Evolutionary conservation across 2,329 filamentous ascomycete species (phyloP).

Genomic region (Aulographum hederae): DNA sequence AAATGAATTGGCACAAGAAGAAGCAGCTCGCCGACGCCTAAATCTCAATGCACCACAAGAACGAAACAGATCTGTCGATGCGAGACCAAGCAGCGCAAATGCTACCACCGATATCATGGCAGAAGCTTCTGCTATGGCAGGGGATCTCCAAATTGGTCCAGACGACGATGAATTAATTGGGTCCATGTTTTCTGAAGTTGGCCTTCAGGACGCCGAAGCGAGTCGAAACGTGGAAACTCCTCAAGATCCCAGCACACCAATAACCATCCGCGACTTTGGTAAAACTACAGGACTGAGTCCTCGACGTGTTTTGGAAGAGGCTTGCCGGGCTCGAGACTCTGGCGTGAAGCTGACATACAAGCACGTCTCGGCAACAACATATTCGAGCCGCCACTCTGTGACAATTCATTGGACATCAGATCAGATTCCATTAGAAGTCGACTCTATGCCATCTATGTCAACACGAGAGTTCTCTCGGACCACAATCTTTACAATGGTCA

Average conservation of each 20-base stretch:
- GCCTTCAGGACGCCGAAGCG: conserved; percentile 21
- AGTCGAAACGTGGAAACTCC: conserved; percentile 4
- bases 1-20: background rate
- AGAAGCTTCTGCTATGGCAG: too few species aligned
- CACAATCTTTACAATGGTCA: conserved; percentile 55
- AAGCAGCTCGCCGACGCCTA: background rate
- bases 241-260: conserved; percentile 18
- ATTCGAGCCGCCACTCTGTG: conserved; percentile 58
- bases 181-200: conserved; percentile 5
- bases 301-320: conserved; percentile 61
- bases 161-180: conserved; percentile 3
- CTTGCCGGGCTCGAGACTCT: conserved; percentile 68
- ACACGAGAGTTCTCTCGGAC: too few species aligned
- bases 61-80: too few species aligned
- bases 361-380: conserved; percentile 53
- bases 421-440: conserved; percentile 16
- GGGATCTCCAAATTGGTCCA: too few species aligned
- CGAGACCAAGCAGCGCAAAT: too few species aligned
- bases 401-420: conserved; percentile 41
- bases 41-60: background rate
- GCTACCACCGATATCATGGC: too few species aligned
- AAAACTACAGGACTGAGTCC: conserved; percentile 64
- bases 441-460: too few species aligned
- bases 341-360: conserved; percentile 48
- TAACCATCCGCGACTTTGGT: conserved; percentile 66